phyloP scores from a whole-genome alignment of 768 basidiomycete species.

The Suillus tomentosus region DNA sequence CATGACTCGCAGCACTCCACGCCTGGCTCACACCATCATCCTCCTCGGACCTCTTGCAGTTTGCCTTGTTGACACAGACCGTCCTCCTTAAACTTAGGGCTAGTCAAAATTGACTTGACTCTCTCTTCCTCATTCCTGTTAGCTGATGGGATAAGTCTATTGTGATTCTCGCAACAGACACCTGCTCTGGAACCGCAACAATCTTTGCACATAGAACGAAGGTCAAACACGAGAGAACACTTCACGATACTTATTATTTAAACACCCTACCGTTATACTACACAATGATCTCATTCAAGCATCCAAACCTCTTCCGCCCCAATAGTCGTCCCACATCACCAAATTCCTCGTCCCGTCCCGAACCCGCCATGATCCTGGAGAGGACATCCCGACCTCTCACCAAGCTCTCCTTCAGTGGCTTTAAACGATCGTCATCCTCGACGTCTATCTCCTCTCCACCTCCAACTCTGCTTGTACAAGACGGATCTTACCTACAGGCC shows the following conservation, averaged over 20 bases:
- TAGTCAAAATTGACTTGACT: slow-evolving; percentile 20
- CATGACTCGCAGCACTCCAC: slow-evolving; percentile 22
- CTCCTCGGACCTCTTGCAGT: slow-evolving; percentile 63
- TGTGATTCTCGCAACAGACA: slow-evolving; percentile 40
- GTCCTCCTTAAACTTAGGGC: slow-evolving; percentile 82
- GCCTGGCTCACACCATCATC: slow-evolving; percentile 53
- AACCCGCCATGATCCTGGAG: slow-evolving; percentile 41
- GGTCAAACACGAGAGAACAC: not conserved
- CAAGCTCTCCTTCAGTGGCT: slow-evolving; percentile 59
- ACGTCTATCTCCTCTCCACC: slow-evolving; percentile 35
- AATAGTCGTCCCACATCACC: slow-evolving; percentile 67
- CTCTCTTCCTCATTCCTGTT: slow-evolving; percentile 11
- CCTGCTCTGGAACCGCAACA: slow-evolving; percentile 30
- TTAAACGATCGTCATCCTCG: slow-evolving; percentile 55
- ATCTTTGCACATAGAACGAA: slow-evolving; percentile 11
- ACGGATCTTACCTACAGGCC: slow-evolving; percentile 79
- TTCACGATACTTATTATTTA: not conserved
- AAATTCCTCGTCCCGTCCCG: slow-evolving; percentile 38
- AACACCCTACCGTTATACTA: slow-evolving; percentile 21
- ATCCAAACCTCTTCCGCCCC: slow-evolving; percentile 67
- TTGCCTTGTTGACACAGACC: slow-evolving; percentile 67
- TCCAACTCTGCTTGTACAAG: slow-evolving; percentile 58
- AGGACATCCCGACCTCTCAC: slow-evolving; percentile 53
- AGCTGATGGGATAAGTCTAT: slow-evolving; percentile 47
- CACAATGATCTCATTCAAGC: slow-evolving; percentile 64